Conservation (phyloP, 495 filamentous ascomycete species). For the Penicillium argentinense region DNA sequence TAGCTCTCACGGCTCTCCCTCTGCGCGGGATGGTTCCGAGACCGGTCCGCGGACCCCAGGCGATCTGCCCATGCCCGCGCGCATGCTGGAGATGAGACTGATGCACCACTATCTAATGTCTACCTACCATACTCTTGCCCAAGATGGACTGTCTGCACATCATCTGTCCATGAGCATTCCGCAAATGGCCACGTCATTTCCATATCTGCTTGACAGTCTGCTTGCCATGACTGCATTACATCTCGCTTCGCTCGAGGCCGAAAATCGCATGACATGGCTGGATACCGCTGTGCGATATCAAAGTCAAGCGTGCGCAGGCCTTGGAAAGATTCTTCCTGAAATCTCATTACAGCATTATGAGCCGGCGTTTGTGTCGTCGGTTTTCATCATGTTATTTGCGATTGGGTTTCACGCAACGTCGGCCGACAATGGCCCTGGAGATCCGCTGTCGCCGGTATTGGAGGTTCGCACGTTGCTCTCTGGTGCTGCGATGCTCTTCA, state of each 20-base stretch:
- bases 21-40: conserved; percentile 23
- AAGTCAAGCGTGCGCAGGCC: conserved; percentile 33
- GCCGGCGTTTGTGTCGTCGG: conserved; percentile 40
- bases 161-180: conserved; percentile 46
- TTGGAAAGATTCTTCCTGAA: conserved; percentile 29
- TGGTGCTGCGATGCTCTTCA: conserved; percentile 36
- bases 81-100: conserved; percentile 41
- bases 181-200: conserved; percentile 41
- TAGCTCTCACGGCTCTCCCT: conserved; percentile 22
- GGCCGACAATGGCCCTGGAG: conserved; percentile 20
- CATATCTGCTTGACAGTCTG: conserved; percentile 48
- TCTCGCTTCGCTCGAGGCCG: conserved; percentile 35
- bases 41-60: conserved; percentile 10
- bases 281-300: conserved; percentile 38
- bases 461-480: conserved; percentile 37
- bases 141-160: conserved; percentile 27
- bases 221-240: conserved; percentile 49
- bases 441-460: conserved; percentile 32
- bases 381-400: conserved; percentile 41
- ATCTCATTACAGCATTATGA: conserved; percentile 28
- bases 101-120: conserved; percentile 41
- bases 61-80: conserved; percentile 18
- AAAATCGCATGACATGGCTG: conserved; percentile 31
- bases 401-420: conserved; percentile 38
- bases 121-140: conserved; percentile 31